Evolutionary conservation across 495 filamentous ascomycete species (phyloP).

Genomic region (Tricharina praecox): DNA sequence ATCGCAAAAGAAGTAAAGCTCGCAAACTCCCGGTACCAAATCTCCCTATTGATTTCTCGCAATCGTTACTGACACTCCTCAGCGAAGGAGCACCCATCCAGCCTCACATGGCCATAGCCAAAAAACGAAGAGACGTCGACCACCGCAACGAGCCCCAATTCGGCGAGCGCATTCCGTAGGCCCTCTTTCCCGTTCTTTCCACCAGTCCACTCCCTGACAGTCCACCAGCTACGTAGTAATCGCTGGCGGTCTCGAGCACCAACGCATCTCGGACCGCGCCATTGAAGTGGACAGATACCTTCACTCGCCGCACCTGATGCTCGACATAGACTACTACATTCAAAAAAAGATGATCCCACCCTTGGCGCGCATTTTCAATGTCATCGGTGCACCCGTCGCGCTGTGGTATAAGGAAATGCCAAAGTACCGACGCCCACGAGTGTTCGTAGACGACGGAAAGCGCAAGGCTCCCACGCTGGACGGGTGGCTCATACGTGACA

Average conservation of each 20-base stretch:
- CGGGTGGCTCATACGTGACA: not conserved
- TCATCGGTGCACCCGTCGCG: conserved; percentile 82
- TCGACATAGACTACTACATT: conserved; percentile 97
- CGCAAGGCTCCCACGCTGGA: not conserved
- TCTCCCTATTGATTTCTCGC: too few species aligned
- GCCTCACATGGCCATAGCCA: conserved; percentile 73
- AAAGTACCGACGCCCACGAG: conserved; percentile 60
- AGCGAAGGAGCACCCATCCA: conserved; percentile 62
- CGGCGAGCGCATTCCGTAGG: conserved; percentile 66
- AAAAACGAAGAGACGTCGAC: conserved; percentile 70
- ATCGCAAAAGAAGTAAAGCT: conserved; percentile 84
- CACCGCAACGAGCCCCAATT: conserved; percentile 80
- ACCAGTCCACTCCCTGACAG: conserved; percentile 4
- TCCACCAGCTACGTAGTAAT: conserved; percentile 55
- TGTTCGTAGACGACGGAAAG: conserved; percentile 20
- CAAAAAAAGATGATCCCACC: conserved; percentile 88
- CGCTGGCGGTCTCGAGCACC: conserved; percentile 60
- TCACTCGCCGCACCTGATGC: conserved; percentile 50
- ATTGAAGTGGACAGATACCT: conserved; percentile 75
- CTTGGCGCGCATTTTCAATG: conserved; percentile 88
- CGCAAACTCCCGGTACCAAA: conserved; percentile 54
- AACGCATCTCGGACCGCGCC: conserved; percentile 74
- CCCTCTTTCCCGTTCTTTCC: not conserved
- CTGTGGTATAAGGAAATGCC: conserved; percentile 96
- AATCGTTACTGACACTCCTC: conserved; percentile 7